Percentiles rank a stretch among this genome's conserved stretches.
Evolutionary conservation across 148 eudicot genomes (phyloP).

Genomic region (Chenopodium berlandieri): DNA sequence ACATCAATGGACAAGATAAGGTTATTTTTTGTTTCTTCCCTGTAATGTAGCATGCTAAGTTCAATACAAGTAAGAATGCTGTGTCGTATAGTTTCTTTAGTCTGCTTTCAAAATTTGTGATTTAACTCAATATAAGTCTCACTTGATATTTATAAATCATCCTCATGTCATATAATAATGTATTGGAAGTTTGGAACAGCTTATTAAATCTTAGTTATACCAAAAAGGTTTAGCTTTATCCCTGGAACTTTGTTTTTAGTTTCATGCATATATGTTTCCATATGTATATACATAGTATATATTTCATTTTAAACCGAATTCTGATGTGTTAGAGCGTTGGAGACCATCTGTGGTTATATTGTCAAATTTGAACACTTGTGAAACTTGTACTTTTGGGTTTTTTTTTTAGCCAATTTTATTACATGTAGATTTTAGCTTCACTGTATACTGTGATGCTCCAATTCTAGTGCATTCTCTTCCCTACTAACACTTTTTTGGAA

Average conservation of each 20-base stretch:
- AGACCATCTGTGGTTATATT: background rate
- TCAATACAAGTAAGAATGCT: background rate
- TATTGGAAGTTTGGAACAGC: no score
- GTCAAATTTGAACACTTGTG: background rate
- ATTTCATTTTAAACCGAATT: no score
- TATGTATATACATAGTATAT: no score
- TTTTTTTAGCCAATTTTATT: background rate
- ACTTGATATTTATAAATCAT: background rate
- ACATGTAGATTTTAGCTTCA: background rate
- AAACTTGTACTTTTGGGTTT: background rate
- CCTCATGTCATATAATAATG: no score
- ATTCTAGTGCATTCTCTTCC: background rate
- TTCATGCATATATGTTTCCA: no score
- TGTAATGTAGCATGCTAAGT: background rate
- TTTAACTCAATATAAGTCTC: background rate
- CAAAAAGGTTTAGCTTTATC: no score
- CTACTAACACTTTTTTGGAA: background rate
- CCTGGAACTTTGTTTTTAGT: no score
- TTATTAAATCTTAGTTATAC: no score
- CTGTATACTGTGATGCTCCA: background rate
- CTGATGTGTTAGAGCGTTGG: background rate
- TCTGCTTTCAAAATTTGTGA: background rate
- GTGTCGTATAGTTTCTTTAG: background rate
- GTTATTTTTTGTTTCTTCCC: constrained; percentile 29
- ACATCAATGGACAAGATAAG: constrained; percentile 92